Conservation (phyloP, 2,329 filamentous ascomycete species). For the Cercospora canescens region DNA sequence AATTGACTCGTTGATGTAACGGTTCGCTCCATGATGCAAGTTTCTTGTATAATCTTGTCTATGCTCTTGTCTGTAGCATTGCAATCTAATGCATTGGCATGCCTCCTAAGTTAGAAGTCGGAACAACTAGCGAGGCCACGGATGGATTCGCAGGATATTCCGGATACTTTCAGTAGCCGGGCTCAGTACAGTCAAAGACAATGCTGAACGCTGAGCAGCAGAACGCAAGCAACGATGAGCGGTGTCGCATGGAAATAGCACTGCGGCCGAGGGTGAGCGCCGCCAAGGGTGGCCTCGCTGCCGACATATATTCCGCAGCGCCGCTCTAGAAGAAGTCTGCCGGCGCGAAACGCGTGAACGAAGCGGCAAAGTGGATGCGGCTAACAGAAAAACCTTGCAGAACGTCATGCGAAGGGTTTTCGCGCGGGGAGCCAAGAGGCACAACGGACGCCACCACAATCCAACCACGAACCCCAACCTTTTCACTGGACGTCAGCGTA, state of each 20-base stretch:
- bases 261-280: not conserved
- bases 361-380: not conserved
- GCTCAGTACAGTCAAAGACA: not conserved
- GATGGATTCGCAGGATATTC: not conserved
- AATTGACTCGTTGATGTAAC: constrained; percentile 18
- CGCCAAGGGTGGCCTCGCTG: not conserved
- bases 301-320: not conserved
- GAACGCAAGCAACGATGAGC: not conserved
- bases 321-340: not conserved
- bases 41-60: not conserved
- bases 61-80: not conserved
- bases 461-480: not conserved
- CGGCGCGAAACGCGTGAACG: not conserved
- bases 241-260: not conserved
- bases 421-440: not conserved
- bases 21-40: constrained; percentile 3
- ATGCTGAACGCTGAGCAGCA: not conserved
- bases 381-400: not conserved
- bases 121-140: not conserved
- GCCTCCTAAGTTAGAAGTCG: not conserved
- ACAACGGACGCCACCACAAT: not conserved
- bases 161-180: not conserved
- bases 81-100: not conserved
- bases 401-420: not conserved
- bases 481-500: not conserved